A percentile compares a stretch with the other conserved stretches of the same genome.
These are phyloP conservation scores for Phanerodontia chrysosporium DNA, from an alignment of 768 basidiomycete species.

Conservation along the genomic window DNA sequence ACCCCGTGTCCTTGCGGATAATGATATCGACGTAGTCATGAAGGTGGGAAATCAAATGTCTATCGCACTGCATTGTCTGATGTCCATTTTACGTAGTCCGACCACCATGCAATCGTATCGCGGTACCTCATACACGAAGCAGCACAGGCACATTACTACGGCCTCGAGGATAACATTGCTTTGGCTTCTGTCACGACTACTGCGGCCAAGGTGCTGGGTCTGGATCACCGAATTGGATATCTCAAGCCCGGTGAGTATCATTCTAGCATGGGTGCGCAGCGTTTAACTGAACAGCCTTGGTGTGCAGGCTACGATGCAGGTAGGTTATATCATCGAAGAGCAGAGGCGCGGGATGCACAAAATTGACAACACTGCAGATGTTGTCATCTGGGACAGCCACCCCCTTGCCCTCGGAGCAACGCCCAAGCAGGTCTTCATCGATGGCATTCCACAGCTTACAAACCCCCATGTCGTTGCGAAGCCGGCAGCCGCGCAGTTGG, in stretches of 20 bases:
- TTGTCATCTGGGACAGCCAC: slow-evolving; percentile 71
- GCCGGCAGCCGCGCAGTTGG: slow-evolving; percentile 41
- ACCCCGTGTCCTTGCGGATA: slow-evolving; percentile 46
- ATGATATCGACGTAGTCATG: slow-evolving; percentile 48
- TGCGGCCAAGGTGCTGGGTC: slow-evolving; percentile 59
- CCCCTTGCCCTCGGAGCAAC: slow-evolving; percentile 79
- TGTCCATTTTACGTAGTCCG: slow-evolving; percentile 32
- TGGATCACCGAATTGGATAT: slow-evolving; percentile 68
- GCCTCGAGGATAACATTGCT: slow-evolving; percentile 49
- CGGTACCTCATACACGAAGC: slow-evolving; percentile 71
- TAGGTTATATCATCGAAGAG: neutral
- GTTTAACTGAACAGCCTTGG: neutral
- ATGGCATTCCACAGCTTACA: slow-evolving; percentile 67
- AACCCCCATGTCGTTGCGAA: slow-evolving; percentile 38
- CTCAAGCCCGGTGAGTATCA: slow-evolving; percentile 49
- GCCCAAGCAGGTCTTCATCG: slow-evolving; percentile 77
- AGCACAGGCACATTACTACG: slow-evolving; percentile 64
- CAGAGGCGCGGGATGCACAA: neutral
- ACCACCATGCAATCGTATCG: slow-evolving; percentile 56
- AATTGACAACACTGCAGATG: slow-evolving; percentile 23
- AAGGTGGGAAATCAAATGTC: slow-evolving; percentile 32
- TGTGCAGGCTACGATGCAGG: slow-evolving; percentile 61
- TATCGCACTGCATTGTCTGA: neutral
- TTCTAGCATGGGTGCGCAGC: neutral
- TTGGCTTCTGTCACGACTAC: slow-evolving; percentile 60